Evolutionary conservation across 805 yeast species (phyloP).

Genomic region (Candida succiphila): DNA sequence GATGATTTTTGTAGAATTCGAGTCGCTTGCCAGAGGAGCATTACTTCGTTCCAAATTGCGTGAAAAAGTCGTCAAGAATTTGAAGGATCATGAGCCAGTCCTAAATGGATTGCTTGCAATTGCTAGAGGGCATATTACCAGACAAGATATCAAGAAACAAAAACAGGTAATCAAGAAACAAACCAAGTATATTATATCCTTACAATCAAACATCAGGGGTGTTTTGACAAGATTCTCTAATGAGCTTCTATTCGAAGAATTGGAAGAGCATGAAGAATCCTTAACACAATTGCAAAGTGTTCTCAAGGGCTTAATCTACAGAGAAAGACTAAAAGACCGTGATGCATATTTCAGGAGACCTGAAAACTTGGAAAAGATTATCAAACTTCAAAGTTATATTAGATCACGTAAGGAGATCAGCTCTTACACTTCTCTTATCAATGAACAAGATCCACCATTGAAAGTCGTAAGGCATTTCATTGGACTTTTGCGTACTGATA

Average conservation of each 20-base stretch:
- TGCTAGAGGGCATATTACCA: constrained; percentile 30
- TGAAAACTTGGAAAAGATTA: constrained; percentile 44
- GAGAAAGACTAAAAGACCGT: constrained; percentile 25
- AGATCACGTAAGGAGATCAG: constrained; percentile 57
- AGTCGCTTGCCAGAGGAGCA: constrained; percentile 35
- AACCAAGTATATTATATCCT: constrained; percentile 22
- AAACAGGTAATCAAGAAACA: constrained; percentile 9
- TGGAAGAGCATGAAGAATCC: constrained; percentile 31
- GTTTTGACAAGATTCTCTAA: constrained; percentile 44
- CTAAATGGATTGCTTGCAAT: constrained; percentile 29
- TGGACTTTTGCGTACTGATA: constrained; percentile 53
- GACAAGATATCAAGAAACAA: constrained; percentile 18
- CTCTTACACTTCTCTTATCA: constrained; percentile 66
- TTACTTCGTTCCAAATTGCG: constrained; percentile 31
- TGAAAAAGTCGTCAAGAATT: constrained; percentile 16
- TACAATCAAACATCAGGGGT: constrained; percentile 60
- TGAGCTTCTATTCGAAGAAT: constrained; percentile 44
- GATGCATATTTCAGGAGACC: constrained; percentile 37
- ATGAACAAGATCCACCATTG: constrained; percentile 68
- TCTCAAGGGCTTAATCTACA: constrained; percentile 35
- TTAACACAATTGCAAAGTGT: constrained; percentile 43
- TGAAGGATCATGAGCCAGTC: neutral
- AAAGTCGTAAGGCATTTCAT: constrained; percentile 71
- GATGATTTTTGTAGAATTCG: constrained; percentile 21
- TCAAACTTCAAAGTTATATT: constrained; percentile 66